Percentiles rank a stretch among this genome's conserved stretches.
Evolutionary conservation across 768 basidiomycete species (phyloP).

Genomic region (Lyophyllum atratum): DNA sequence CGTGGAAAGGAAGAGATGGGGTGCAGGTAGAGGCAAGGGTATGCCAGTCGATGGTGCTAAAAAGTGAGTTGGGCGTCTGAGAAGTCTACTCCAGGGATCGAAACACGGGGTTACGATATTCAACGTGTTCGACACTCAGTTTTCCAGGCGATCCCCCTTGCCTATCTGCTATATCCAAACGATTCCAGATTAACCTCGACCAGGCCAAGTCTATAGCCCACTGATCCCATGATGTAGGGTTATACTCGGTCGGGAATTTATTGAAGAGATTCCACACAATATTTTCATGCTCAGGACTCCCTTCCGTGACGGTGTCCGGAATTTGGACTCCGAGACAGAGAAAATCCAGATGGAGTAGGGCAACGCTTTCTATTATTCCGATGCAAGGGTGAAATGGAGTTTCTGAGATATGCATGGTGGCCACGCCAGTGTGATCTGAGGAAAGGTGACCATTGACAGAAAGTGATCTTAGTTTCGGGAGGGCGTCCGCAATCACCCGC

Average conservation of each 20-base stretch:
- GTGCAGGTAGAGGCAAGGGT: no score
- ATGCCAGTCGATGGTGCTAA: no score
- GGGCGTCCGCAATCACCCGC: slow-evolving; percentile 5
- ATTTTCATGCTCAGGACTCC: not conserved
- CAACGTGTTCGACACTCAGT: slow-evolving; percentile 13
- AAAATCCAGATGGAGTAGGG: slow-evolving; percentile 6
- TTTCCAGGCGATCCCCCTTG: not conserved
- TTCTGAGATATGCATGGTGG: slow-evolving; percentile 2
- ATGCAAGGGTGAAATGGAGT: slow-evolving; percentile 1
- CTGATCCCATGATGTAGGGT: slow-evolving; percentile 13
- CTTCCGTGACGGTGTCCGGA: not conserved
- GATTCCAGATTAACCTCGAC: slow-evolving; percentile 18
- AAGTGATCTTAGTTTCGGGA: slow-evolving; percentile 18
- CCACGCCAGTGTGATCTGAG: slow-evolving; percentile 19
- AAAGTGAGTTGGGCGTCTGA: no score
- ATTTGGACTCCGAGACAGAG: slow-evolving; percentile 14
- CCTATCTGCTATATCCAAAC: slow-evolving; percentile 1
- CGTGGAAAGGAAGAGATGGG: no score
- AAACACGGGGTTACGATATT: slow-evolving; percentile 2
- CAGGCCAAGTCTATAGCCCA: slow-evolving; percentile 13
- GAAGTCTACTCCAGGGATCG: not conserved
- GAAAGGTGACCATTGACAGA: slow-evolving; percentile 22
- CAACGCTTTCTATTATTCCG: not conserved
- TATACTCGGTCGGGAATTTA: slow-evolving; percentile 8
- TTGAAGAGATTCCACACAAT: slow-evolving; percentile 3